Conservation (phyloP, 2,329 filamentous ascomycete species). For the Stachybotrys elegans region DNA sequence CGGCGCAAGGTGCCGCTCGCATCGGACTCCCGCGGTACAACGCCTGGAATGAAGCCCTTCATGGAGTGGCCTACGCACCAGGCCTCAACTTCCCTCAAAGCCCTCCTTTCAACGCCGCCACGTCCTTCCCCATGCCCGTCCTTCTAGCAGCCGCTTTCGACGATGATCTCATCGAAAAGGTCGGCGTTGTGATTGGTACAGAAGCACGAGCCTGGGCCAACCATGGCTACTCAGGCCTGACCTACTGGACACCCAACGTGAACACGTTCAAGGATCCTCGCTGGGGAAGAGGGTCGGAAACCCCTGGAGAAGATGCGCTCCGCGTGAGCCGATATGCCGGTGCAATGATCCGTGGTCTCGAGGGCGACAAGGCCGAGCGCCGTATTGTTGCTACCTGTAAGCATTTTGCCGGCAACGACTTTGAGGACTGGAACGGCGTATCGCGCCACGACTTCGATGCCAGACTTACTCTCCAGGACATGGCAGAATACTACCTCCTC, state of each 20-base stretch:
- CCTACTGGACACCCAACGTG: constrained; percentile 65
- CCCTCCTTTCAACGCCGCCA: constrained; percentile 50
- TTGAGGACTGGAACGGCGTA: constrained; percentile 35
- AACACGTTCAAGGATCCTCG: constrained; percentile 60
- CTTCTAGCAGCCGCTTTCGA: constrained; percentile 59
- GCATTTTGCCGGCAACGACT: constrained; percentile 54
- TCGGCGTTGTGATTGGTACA: constrained; percentile 50
- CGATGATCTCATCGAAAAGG: constrained; percentile 51
- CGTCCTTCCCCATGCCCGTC: constrained; percentile 62
- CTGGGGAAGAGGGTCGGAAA: constrained; percentile 58
- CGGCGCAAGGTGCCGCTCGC: neutral
- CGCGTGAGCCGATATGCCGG: constrained; percentile 46
- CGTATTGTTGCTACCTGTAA: constrained; percentile 53
- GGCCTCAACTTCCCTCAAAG: constrained; percentile 33
- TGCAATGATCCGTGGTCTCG: constrained; percentile 48
- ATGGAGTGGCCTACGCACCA: constrained; percentile 51
- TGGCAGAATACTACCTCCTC: constrained; percentile 63
- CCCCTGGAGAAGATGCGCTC: constrained; percentile 52
- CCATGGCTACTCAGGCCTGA: constrained; percentile 45
- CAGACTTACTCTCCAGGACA: constrained; percentile 53
- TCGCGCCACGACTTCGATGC: constrained; percentile 49
- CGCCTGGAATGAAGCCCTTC: constrained; percentile 59
- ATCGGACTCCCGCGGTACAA: constrained; percentile 53
- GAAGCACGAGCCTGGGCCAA: constrained; percentile 65
- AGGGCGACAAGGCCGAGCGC: constrained; percentile 23